Conservation (phyloP, 805 yeast species). For the Saccharomycopsis guyanensis region DNA sequence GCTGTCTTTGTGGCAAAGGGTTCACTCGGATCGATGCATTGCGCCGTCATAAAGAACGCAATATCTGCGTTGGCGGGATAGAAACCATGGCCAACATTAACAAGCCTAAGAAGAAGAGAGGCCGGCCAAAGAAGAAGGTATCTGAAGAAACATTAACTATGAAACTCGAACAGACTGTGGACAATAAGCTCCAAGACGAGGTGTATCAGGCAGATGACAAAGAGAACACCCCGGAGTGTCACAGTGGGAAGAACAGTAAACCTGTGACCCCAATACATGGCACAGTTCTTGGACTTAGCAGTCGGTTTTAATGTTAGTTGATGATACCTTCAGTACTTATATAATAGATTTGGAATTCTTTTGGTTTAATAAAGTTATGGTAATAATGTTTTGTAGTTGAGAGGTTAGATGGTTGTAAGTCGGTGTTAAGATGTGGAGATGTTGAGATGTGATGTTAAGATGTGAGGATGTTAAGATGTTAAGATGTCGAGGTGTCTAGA, state of each 20-base stretch:
- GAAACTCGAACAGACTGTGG: constrained; percentile 16
- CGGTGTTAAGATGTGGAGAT: too few species aligned
- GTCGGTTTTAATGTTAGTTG: background rate
- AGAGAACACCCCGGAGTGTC: background rate
- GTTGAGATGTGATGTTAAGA: too few species aligned
- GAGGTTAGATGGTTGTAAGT: too few species aligned
- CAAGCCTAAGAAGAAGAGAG: constrained; percentile 30
- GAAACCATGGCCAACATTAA: constrained; percentile 29
- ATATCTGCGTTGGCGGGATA: constrained; percentile 76
- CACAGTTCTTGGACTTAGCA: background rate
- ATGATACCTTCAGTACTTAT: too few species aligned
- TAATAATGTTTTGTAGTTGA: too few species aligned
- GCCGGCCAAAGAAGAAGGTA: constrained; percentile 29
- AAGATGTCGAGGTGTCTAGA: too few species aligned
- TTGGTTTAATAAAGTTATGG: too few species aligned
- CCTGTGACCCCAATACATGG: background rate
- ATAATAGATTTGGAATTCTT: too few species aligned
- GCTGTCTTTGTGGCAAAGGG: constrained; percentile 91
- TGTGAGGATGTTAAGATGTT: too few species aligned
- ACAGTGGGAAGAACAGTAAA: background rate
- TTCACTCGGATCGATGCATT: constrained; percentile 88
- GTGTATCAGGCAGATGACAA: constrained; percentile 3
- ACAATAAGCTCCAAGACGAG: background rate
- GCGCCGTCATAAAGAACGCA: constrained; percentile 68
- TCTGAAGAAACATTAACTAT: constrained; percentile 12